These are phyloP conservation scores for Zasmidium citrigriseum DNA, from an alignment of 2,329 filamentous ascomycete genomes.

Conservation along the genomic window DNA sequence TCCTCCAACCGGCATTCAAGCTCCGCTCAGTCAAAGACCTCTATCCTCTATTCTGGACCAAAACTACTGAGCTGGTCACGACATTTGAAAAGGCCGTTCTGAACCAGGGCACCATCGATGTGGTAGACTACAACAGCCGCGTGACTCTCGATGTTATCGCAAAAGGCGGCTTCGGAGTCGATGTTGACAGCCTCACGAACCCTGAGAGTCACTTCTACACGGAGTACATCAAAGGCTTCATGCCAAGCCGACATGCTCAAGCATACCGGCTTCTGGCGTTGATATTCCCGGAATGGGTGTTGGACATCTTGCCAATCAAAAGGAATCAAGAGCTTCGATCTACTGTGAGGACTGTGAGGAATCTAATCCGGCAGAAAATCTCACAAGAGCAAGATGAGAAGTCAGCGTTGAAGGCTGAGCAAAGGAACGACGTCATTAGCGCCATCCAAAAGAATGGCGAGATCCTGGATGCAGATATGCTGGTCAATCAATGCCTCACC, in stretches of 20 bases:
- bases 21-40: constrained; percentile 53
- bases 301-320: background rate
- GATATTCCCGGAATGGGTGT: background rate
- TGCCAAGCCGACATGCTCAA: too few relatives aligned
- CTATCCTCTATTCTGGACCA: constrained; percentile 34
- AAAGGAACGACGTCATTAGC: too few relatives aligned
- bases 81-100: constrained; percentile 29
- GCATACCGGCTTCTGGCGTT: background rate
- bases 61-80: constrained; percentile 17
- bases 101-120: constrained; percentile 37
- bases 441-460: background rate
- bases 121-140: constrained; percentile 48
- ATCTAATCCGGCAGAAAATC: too few relatives aligned
- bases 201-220: background rate
- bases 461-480: constrained; percentile 68
- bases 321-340: background rate
- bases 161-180: constrained; percentile 63
- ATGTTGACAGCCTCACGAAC: background rate
- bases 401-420: too few relatives aligned
- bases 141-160: constrained; percentile 65
- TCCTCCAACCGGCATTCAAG: constrained; percentile 50
- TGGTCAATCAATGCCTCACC: constrained; percentile 58
- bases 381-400: too few relatives aligned
- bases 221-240: too few relatives aligned
- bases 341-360: too few relatives aligned